Evolutionary conservation across 1,139 yeast genomes (phyloP).

Genomic region (Protomyces lactucae-debilis): DNA sequence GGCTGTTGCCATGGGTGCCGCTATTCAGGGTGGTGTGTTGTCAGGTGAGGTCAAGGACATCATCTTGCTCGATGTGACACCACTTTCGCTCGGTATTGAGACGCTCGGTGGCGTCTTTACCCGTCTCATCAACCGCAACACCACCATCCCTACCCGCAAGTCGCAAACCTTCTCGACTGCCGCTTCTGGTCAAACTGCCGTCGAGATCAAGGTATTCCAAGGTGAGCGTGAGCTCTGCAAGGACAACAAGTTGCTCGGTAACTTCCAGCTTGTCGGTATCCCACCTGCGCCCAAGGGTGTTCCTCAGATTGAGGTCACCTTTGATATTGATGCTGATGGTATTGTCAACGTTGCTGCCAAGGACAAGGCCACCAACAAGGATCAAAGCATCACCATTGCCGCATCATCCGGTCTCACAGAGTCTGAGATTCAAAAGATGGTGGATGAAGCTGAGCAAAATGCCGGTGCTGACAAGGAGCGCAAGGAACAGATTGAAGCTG

Average conservation of each 20-base stretch:
- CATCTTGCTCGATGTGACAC: constrained; percentile 90
- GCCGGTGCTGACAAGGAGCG: constrained; percentile 95
- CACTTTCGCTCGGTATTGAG: constrained; percentile 96
- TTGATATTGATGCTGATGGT: constrained; percentile 98
- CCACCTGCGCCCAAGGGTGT: constrained; percentile 99
- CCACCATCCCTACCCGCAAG: constrained; percentile 96
- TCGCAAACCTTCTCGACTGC: constrained; percentile 98
- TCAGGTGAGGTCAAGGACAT: constrained; percentile 98
- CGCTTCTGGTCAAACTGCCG: constrained; percentile 98
- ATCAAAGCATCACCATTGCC: constrained; percentile 97
- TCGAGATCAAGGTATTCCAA: constrained; percentile 98
- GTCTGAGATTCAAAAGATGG: constrained; percentile 96
- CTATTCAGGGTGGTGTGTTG: constrained; percentile 97
- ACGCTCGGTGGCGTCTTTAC: constrained; percentile 99
- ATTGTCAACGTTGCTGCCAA: constrained; percentile 97
- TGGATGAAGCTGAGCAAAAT: constrained; percentile 95
- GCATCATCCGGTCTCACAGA: constrained; percentile 97
- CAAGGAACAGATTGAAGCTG: constrained; percentile 87
- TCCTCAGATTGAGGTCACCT: constrained; percentile 97
- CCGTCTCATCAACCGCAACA: constrained; percentile 94
- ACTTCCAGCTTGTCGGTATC: constrained; percentile 88
- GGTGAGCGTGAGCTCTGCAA: constrained; percentile 99
- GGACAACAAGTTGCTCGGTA: constrained; percentile 97
- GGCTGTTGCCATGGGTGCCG: constrained; percentile 99
- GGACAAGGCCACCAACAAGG: constrained; percentile 98